These are phyloP conservation scores for Neopestalotiopsis rosae DNA, from an alignment of 2,329 filamentous ascomycete genomes.

Conservation along the genomic window DNA sequence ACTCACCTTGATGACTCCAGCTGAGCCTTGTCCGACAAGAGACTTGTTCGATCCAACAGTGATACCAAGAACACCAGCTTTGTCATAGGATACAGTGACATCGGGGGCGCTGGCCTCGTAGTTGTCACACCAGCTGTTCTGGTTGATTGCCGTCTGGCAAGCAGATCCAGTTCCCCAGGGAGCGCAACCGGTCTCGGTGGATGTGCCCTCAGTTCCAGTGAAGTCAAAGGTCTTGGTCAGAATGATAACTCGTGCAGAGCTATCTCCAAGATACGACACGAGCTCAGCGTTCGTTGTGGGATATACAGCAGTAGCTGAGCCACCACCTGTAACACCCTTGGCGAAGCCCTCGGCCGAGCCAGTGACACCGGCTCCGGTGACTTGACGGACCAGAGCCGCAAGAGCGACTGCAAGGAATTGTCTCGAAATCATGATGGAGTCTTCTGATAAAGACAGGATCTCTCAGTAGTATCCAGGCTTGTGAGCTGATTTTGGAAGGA, in stretches of 20 bases:
- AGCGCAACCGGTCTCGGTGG: constrained; percentile 59
- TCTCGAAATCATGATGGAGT: constrained; percentile 4
- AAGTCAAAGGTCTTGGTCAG: constrained; percentile 63
- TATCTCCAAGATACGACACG: constrained; percentile 62
- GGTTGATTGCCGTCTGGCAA: constrained; percentile 66
- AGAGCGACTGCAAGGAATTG: constrained; percentile 8
- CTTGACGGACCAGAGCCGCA: constrained; percentile 5
- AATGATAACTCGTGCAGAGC: constrained; percentile 59
- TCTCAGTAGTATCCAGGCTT: background rate
- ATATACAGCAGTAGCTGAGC: constrained; percentile 56
- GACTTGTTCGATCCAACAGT: constrained; percentile 63
- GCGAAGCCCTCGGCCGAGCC: constrained; percentile 49
- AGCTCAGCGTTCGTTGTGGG: constrained; percentile 61
- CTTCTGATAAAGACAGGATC: constrained; percentile 1
- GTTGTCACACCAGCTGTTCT: constrained; percentile 64
- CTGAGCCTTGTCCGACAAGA: constrained; percentile 56
- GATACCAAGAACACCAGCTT: constrained; percentile 56
- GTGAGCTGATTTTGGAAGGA: background rate
- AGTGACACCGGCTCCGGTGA: constrained; percentile 35
- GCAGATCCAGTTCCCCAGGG: constrained; percentile 58
- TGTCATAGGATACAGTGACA: constrained; percentile 53
- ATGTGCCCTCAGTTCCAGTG: constrained; percentile 58
- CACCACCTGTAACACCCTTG: constrained; percentile 64
- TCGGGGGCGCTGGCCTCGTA: constrained; percentile 59
- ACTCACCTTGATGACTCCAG: constrained; percentile 55